phyloP scores from a whole-genome alignment of 2,329 filamentous ascomycete species.

The Emmonsia crescens region DNA sequence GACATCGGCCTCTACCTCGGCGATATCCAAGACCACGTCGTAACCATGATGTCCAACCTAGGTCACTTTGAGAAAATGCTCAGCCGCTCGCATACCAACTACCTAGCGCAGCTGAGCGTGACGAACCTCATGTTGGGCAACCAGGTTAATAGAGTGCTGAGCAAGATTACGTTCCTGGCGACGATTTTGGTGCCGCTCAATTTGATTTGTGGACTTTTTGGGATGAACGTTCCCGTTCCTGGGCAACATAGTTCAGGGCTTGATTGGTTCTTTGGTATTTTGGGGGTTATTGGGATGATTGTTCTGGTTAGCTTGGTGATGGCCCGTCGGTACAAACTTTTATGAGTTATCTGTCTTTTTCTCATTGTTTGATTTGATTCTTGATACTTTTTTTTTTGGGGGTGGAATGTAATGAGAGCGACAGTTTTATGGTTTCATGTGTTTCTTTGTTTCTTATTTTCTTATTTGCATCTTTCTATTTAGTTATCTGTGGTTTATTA shows the following conservation, averaged over 20 bases:
- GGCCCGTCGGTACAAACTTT: conserved; percentile 33
- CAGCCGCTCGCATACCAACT: conserved; percentile 86
- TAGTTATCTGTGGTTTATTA: background rate
- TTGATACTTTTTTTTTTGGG: background rate
- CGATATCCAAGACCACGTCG: conserved; percentile 97
- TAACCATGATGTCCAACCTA: conserved; percentile 97
- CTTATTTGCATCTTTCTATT: background rate
- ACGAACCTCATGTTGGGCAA: conserved; percentile 84
- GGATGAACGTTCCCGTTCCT: conserved; percentile 42
- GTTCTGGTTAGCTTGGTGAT: conserved; percentile 28
- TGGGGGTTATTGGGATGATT: conserved; percentile 36
- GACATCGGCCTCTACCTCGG: conserved; percentile 94
- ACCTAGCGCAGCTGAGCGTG: conserved; percentile 86
- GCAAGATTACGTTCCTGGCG: conserved; percentile 88
- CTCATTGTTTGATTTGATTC: background rate
- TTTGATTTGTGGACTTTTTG: conserved; percentile 58
- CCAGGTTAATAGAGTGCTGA: conserved; percentile 75
- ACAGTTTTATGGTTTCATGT: background rate
- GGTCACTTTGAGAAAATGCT: conserved; percentile 97
- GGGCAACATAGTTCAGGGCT: conserved; percentile 27
- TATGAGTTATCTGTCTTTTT: conserved; percentile 18
- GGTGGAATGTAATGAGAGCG: background rate
- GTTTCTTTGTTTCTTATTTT: background rate
- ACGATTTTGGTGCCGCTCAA: conserved; percentile 96
- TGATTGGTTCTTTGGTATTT: conserved; percentile 41